phyloP scores from a whole-genome alignment of 805 yeast genomes.

The Blastobotrys americana region DNA sequence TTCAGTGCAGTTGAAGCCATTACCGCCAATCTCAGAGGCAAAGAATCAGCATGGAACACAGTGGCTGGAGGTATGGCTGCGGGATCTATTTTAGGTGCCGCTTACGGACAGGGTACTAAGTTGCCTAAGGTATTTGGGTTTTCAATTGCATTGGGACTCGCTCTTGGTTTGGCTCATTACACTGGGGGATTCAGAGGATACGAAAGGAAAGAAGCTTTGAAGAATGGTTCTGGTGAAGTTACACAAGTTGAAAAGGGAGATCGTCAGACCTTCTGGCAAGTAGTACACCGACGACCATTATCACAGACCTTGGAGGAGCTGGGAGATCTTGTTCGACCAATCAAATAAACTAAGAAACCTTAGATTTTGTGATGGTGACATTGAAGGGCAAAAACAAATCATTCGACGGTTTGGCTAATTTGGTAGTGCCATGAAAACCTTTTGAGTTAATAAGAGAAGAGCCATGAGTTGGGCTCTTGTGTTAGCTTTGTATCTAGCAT shows the following conservation, averaged over 20 bases:
- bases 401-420: too few species aligned
- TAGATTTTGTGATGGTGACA: too few species aligned
- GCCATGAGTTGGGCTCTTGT: too few species aligned
- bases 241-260: conserved; percentile 31
- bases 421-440: too few species aligned
- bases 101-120: conserved; percentile 11
- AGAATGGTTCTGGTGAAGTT: conserved; percentile 29
- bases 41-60: conserved; percentile 55
- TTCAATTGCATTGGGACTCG: conserved; percentile 38
- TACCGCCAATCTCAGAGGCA: conserved; percentile 53
- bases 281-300: conserved; percentile 70
- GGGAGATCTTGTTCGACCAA: conserved; percentile 39
- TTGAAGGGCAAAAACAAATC: too few species aligned
- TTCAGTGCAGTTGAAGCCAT: conserved; percentile 38
- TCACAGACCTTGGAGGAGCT: conserved; percentile 70
- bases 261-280: conserved; percentile 69
- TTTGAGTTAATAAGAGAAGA: too few species aligned
- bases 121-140: conserved; percentile 40
- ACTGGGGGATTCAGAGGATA: conserved; percentile 21
- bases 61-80: conserved; percentile 42
- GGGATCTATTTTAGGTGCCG: conserved; percentile 38
- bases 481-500: too few species aligned
- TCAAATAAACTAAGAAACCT: conserved; percentile 13
- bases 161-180: conserved; percentile 38
- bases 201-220: conserved; percentile 25